Evolutionary conservation across 441 rosid species (phyloP).

Genomic region (Metrosideros polymorpha): DNA sequence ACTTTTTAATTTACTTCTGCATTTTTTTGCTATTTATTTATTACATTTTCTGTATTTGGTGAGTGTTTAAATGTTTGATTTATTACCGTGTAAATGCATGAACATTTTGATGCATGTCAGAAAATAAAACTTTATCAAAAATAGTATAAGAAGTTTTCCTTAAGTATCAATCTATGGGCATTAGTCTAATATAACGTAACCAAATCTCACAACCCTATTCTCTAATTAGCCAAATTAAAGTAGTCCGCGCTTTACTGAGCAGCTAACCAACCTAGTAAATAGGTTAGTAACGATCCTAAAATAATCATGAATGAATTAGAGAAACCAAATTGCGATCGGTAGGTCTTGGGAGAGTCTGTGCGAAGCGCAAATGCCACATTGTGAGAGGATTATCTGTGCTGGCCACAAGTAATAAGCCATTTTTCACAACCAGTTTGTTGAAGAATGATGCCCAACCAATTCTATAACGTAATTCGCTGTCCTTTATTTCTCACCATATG

Average conservation of each 20-base stretch:
- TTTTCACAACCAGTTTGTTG: neutral
- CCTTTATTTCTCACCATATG: neutral
- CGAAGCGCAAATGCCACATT: neutral
- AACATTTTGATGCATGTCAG: neutral
- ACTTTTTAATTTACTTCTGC: neutral
- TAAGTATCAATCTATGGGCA: neutral
- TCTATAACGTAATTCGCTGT: neutral
- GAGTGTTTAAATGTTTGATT: neutral
- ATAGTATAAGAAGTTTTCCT: neutral
- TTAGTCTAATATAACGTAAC: neutral
- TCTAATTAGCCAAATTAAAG: neutral
- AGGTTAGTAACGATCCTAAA: neutral
- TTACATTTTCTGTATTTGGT: neutral
- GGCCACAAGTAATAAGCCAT: neutral
- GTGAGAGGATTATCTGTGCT: neutral
- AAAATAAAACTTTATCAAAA: neutral
- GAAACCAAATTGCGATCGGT: neutral
- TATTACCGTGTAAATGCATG: neutral
- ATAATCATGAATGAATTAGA: neutral
- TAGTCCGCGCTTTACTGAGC: neutral
- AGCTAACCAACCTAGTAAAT: neutral
- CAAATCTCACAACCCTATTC: neutral
- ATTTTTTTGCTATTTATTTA: neutral
- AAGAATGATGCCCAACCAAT: neutral
- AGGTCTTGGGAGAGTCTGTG: neutral